Evolutionary conservation across 2,329 filamentous ascomycete species (phyloP), one percentile per base, ranked within the genome.

Genomic region (Acrocalymma vagum): DNA sequence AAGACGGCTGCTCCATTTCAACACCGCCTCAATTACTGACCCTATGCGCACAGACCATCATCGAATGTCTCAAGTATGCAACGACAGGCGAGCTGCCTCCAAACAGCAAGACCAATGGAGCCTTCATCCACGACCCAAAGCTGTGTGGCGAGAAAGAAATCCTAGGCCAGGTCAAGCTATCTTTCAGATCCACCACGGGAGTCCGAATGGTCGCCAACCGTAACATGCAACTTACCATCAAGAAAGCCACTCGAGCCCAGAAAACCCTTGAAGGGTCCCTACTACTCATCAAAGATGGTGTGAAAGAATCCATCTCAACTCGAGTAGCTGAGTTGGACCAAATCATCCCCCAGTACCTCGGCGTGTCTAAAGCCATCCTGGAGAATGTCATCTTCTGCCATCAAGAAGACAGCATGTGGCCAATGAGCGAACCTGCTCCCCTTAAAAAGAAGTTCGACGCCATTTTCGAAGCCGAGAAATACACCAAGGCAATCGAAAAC

Each of bases 341-440:
- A 52, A 82, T 93, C 54, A 86, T 99, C 67, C 91, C 93, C 0
- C 83, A 88, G 55, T 87, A 90, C 53, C 80, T 99, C 1, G 94
- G 94, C 24, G 94, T 96, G 3, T 94, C 91, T 2, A 85, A 86
- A 39, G 92, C 94, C 9, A 86, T 99, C 39, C 80, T 99, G 17
- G 92, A 97, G 54, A 88, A 87, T 43, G 94, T 99, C 66, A 96
- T 99, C 55, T 99, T 99, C 72, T 99, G 94, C 67, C 94, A 99
- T 64, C 94, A 99, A 65, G 94, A 99, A 66, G 94, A 99, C 55
- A 96, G 93, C 17, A 73, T 97, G 18, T 99, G 94, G 94, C 94
- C 94, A 0, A 85, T 99, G 79, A 95, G 90, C 63, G 90, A 95
- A 60, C 90, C 94, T 0, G 77, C 82, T 0, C 83, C 83, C 1